These are phyloP conservation scores for Turritis glabra DNA, from an alignment of 345 rosid species.

Conservation along the genomic window DNA sequence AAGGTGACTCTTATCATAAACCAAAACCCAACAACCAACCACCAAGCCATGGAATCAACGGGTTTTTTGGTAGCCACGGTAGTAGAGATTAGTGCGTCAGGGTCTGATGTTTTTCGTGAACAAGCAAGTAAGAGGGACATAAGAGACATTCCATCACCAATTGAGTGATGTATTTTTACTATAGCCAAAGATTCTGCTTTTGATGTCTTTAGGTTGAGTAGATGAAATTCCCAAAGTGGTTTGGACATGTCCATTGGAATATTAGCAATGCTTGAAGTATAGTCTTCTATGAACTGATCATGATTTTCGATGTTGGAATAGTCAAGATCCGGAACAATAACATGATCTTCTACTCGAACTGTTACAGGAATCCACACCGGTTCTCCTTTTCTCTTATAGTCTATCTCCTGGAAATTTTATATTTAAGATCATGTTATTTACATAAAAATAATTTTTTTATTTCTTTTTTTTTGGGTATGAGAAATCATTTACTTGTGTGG, in stretches of 20 bases:
- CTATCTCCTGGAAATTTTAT: constrained; percentile 27
- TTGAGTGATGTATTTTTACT: constrained; percentile 49
- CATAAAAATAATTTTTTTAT: no score
- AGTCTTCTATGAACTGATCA: constrained; percentile 55
- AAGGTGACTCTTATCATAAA: constrained; percentile 35
- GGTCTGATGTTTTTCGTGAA: constrained; percentile 52
- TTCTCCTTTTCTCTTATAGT: constrained; percentile 34
- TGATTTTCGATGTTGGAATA: constrained; percentile 41
- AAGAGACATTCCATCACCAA: constrained; percentile 2
- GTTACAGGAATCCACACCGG: constrained; percentile 47
- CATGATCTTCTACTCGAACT: constrained; percentile 15
- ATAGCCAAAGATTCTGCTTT: constrained; percentile 55
- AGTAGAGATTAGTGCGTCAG: constrained; percentile 48
- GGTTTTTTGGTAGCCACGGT: constrained; percentile 33
- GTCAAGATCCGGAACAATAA: constrained; percentile 39
- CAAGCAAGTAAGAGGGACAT: constrained; percentile 40
- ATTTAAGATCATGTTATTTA: no score
- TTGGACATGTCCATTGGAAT: constrained; percentile 51
- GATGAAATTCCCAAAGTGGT: constrained; percentile 74
- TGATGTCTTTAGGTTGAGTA: constrained; percentile 55
- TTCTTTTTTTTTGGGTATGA: no score
- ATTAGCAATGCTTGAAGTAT: constrained; percentile 51
- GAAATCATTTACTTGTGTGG: constrained; percentile 7
- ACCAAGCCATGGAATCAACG: constrained; percentile 1
- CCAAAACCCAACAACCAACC: constrained; percentile 44